Evolutionary conservation across 2,329 filamentous ascomycete species (phyloP).

Genomic region (Colletotrichum gloeosporioides): DNA sequence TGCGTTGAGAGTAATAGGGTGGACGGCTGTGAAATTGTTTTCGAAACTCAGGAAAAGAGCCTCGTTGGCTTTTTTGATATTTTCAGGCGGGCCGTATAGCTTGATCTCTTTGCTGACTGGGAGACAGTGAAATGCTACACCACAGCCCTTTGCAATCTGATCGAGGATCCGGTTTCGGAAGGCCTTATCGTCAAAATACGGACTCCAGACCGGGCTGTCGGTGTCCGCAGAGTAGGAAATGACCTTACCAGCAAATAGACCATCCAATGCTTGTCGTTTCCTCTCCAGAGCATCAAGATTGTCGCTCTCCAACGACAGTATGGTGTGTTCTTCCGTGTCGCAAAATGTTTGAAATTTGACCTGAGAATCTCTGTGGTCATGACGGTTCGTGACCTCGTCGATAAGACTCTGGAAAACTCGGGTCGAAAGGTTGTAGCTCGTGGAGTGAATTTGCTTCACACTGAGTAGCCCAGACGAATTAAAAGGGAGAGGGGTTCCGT

Average conservation of each 20-base stretch:
- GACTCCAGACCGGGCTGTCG: conserved; percentile 34
- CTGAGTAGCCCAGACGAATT: conserved; percentile 36
- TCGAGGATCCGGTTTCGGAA: neutral
- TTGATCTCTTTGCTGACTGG: conserved; percentile 31
- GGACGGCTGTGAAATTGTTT: conserved; percentile 21
- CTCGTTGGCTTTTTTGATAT: conserved; percentile 19
- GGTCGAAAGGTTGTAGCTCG: conserved; percentile 41
- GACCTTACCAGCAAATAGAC: conserved; percentile 34
- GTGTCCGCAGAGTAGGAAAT: conserved; percentile 27
- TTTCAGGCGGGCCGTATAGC: conserved; percentile 29
- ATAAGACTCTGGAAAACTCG: conserved; percentile 39
- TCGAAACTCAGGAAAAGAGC: conserved; percentile 29
- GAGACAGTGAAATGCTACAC: conserved; percentile 33
- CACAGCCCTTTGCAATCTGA: neutral
- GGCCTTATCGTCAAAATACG: conserved; percentile 25
- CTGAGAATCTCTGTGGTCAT: conserved; percentile 36
- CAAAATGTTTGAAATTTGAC: conserved; percentile 29
- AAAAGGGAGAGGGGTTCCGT: conserved; percentile 35
- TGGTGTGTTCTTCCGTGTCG: conserved; percentile 29
- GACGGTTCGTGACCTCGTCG: conserved; percentile 20
- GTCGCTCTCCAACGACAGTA: conserved; percentile 43
- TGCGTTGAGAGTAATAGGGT: neutral
- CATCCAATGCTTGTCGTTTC: conserved; percentile 36
- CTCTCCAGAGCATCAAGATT: conserved; percentile 30
- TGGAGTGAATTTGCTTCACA: conserved; percentile 38